Evolutionary conservation across 2,329 filamentous ascomycete species (phyloP).

Genomic region (Allantophomopsis lycopodina): DNA sequence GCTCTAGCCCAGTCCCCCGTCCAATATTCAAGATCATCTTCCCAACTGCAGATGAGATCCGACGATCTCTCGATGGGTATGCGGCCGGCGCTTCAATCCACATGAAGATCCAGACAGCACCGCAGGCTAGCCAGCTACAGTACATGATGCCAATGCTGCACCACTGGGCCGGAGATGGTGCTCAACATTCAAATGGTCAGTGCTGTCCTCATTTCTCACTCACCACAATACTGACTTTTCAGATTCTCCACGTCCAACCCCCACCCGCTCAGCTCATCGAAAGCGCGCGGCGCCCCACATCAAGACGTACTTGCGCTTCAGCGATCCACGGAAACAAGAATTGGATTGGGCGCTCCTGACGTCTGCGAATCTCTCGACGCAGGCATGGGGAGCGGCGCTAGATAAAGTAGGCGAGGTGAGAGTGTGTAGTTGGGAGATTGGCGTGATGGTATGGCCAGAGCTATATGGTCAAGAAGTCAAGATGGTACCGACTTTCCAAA

Average conservation of each 20-base stretch:
- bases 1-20: conserved; percentile 3
- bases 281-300: conserved; percentile 70
- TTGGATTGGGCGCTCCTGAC: conserved; percentile 82
- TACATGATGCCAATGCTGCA: conserved; percentile 59
- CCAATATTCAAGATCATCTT: conserved; percentile 62
- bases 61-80: conserved; percentile 66
- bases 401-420: conserved; percentile 45
- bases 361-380: conserved; percentile 82
- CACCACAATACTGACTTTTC: too few relatives aligned
- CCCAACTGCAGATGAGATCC: conserved; percentile 67
- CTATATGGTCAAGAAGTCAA: conserved; percentile 27
- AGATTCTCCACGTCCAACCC: background rate
- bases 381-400: conserved; percentile 67
- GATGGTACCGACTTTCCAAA: conserved; percentile 59
- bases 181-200: conserved; percentile 3
- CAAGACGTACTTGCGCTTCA: conserved; percentile 72
- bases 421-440: conserved; percentile 72
- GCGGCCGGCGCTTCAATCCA: conserved; percentile 68
- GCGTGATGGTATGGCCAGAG: conserved; percentile 70
- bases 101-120: conserved; percentile 55
- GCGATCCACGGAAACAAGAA: conserved; percentile 16
- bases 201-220: too few relatives aligned
- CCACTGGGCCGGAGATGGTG: conserved; percentile 58
- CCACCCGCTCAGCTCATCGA: conserved; percentile 21
- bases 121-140: conserved; percentile 60